Conservation (phyloP, 2,329 filamentous ascomycete genomes). For the Capronia epimyces region DNA sequence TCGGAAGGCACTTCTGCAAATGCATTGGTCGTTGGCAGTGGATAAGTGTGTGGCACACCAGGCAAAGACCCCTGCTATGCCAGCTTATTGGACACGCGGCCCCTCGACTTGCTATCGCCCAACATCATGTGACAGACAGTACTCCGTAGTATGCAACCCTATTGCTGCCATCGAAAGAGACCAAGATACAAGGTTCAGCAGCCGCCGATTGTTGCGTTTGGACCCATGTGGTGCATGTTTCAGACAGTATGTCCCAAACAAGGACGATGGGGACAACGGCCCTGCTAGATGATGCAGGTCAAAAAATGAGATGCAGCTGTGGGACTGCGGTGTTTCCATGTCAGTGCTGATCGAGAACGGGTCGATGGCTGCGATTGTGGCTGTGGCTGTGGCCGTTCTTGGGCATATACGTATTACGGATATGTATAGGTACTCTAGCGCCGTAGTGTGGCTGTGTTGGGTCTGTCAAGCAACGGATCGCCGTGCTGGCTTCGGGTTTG, state of each 20-base stretch:
- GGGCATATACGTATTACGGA: background rate
- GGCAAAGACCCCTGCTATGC: conserved; percentile 23
- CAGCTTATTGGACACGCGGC: conserved; percentile 18
- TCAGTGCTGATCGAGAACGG: too few species aligned
- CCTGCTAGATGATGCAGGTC: background rate
- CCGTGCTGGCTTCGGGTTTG: background rate
- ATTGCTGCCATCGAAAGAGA: background rate
- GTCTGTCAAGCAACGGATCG: background rate
- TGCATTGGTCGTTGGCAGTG: conserved; percentile 16
- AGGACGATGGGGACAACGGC: conserved; percentile 9
- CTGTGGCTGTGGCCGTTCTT: background rate
- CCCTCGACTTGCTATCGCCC: conserved; percentile 4
- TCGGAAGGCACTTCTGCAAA: conserved; percentile 22
- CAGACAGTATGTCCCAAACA: conserved; percentile 9
- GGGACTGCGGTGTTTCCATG: too few species aligned
- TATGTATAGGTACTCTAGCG: too few species aligned
- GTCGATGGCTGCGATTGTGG: background rate
- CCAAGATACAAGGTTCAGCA: conserved; percentile 19
- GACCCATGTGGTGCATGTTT: conserved; percentile 19
- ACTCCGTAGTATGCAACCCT: background rate
- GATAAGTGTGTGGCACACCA: conserved; percentile 13
- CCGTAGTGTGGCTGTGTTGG: background rate
- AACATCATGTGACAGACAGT: conserved; percentile 23
- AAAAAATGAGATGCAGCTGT: too few species aligned
- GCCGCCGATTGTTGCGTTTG: conserved; percentile 17